phyloP scores from a whole-genome alignment of 352 stramenopile species.

The Phytophthora fragariaefolia region DNA sequence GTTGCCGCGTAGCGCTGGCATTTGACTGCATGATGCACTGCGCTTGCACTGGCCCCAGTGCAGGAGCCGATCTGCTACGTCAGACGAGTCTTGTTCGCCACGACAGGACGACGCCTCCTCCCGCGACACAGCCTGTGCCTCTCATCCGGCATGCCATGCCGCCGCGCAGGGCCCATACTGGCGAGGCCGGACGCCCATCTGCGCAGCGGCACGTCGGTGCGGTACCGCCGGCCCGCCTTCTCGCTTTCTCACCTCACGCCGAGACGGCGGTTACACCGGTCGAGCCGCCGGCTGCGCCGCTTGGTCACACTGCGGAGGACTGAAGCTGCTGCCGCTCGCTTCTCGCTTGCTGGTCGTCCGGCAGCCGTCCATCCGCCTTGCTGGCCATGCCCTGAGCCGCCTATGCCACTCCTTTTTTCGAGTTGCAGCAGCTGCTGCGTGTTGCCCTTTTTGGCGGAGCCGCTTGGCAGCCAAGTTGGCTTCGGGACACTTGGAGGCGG shows the following conservation, averaged over 20 bases:
- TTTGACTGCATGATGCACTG: slow-evolving; percentile 4
- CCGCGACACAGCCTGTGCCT: neutral
- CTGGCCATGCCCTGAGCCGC: neutral
- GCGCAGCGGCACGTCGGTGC: neutral
- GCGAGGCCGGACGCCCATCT: neutral
- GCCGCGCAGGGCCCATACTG: neutral
- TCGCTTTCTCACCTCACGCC: neutral
- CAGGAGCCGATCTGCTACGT: slow-evolving; percentile 20
- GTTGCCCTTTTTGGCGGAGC: slow-evolving; percentile 23
- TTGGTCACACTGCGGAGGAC: neutral
- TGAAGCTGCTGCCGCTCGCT: too few species aligned
- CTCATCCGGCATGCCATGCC: neutral
- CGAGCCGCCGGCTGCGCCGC: neutral
- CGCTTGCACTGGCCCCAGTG: slow-evolving; percentile 11
- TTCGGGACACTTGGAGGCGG: too few species aligned
- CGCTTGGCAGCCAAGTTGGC: slow-evolving; percentile 29
- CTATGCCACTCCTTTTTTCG: slow-evolving; percentile 35
- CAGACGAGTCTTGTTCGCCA: slow-evolving; percentile 30
- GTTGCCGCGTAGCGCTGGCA: slow-evolving; percentile 12
- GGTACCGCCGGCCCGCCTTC: neutral
- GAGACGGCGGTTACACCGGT: neutral
- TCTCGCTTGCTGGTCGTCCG: too few species aligned
- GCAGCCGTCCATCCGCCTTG: too few species aligned
- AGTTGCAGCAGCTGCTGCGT: slow-evolving; percentile 41
- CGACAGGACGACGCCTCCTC: neutral